Evolutionary conservation across 2,329 filamentous ascomycete genomes (phyloP).

Genomic region (Penicillium brevicompactum): DNA sequence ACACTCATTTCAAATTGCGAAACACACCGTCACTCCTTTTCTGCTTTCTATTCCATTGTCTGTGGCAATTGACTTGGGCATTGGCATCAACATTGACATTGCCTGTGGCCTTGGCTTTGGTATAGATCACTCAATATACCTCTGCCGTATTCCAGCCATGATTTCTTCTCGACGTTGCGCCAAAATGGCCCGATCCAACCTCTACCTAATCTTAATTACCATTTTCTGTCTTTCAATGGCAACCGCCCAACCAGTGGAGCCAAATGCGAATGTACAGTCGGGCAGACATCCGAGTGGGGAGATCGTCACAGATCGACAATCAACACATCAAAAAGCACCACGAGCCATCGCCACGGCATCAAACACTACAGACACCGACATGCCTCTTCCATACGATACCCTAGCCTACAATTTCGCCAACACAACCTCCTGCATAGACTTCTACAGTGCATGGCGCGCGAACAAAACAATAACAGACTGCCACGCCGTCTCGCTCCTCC

Average conservation of each 20-base stretch:
- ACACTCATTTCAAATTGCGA: background rate
- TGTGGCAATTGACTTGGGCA: background rate
- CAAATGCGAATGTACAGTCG: conserved; percentile 10
- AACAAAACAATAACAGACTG: conserved; percentile 71
- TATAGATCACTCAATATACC: background rate
- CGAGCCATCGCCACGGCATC: conserved; percentile 9
- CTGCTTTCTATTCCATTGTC: background rate
- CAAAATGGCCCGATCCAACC: conserved; percentile 12
- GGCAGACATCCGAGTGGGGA: conserved; percentile 16
- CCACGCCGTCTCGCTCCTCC: conserved; percentile 79
- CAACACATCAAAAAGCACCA: background rate
- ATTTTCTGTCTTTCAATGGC: conserved; percentile 20
- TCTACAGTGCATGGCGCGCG: conserved; percentile 68
- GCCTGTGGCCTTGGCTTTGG: too few relatives aligned
- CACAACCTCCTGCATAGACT: conserved; percentile 45
- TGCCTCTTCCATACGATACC: conserved; percentile 70
- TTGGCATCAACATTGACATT: background rate
- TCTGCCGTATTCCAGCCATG: background rate
- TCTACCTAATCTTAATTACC: conserved; percentile 27
- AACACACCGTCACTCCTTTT: background rate
- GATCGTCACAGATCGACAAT: conserved; percentile 18
- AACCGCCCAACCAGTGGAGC: conserved; percentile 10
- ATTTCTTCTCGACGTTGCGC: background rate
- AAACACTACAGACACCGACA: conserved; percentile 15
- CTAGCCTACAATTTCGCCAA: conserved; percentile 64